These are phyloP conservation scores for Mrakia gelida DNA, from an alignment of 768 basidiomycete genomes.

Conservation along the genomic window DNA sequence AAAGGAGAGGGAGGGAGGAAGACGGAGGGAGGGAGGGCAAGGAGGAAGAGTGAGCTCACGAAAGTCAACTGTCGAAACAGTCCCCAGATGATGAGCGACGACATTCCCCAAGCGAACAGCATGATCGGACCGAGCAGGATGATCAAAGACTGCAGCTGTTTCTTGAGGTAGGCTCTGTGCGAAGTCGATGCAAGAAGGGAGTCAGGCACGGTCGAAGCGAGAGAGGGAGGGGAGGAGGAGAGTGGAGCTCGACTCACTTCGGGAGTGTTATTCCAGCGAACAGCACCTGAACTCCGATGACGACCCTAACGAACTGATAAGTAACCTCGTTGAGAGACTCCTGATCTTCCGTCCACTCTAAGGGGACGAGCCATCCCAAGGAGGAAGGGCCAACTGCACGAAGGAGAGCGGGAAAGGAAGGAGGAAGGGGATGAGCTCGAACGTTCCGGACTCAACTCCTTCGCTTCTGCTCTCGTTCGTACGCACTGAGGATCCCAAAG, in stretches of 20 bases:
- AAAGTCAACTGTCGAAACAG: slow-evolving; percentile 46
- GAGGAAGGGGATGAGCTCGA: neutral
- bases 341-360: slow-evolving; percentile 41
- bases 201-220: neutral
- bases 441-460: too few relatives aligned
- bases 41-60: slow-evolving; percentile 32
- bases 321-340: slow-evolving; percentile 32
- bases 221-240: neutral
- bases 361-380: slow-evolving; percentile 43
- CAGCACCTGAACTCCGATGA: slow-evolving; percentile 47
- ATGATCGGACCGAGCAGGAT: slow-evolving; percentile 47
- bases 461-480: neutral
- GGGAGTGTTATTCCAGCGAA: slow-evolving; percentile 44
- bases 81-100: slow-evolving; percentile 44
- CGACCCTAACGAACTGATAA: slow-evolving; percentile 43
- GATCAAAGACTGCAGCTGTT: slow-evolving; percentile 42
- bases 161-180: slow-evolving; percentile 44
- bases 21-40: neutral
- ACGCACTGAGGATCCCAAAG: slow-evolving; percentile 39
- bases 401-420: neutral
- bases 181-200: neutral
- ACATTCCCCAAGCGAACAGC: slow-evolving; percentile 47
- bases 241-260: slow-evolving; percentile 32
- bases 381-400: slow-evolving; percentile 42
- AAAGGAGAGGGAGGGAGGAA: neutral